Conservation (phyloP, 1,139 yeast genomes). For the Blastobotrys apis region DNA sequence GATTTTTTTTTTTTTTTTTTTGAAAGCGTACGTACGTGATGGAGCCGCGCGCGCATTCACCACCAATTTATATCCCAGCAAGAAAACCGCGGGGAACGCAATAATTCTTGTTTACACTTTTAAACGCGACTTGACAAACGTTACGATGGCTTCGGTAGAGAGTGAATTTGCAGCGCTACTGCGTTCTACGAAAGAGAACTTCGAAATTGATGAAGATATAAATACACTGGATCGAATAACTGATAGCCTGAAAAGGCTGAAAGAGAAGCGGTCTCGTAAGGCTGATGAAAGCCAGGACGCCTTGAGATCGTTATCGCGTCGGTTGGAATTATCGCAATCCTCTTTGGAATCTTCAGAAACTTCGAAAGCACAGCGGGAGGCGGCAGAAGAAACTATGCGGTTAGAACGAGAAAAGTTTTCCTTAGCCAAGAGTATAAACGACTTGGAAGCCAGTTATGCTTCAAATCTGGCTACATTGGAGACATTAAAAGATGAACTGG, state of each 20-base stretch:
- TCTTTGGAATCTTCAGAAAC: slow-evolving; percentile 33
- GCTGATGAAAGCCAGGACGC: slow-evolving; percentile 22
- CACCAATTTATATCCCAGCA: no score
- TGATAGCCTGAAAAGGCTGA: slow-evolving; percentile 19
- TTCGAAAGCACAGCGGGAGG: slow-evolving; percentile 31
- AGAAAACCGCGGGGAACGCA: no score
- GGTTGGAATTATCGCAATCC: slow-evolving; percentile 29
- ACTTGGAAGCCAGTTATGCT: slow-evolving; percentile 51
- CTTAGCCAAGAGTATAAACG: slow-evolving; percentile 55
- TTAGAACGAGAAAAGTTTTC: slow-evolving; percentile 50
- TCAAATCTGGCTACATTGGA: slow-evolving; percentile 44
- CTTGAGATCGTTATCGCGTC: slow-evolving; percentile 30
- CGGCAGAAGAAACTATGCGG: slow-evolving; percentile 28
- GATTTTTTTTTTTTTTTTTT: not conserved
- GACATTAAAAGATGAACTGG: slow-evolving; percentile 42
- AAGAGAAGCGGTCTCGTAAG: slow-evolving; percentile 18
- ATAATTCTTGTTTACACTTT: no score
- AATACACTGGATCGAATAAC: slow-evolving; percentile 25
- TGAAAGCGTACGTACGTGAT: no score
- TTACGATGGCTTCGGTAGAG: not conserved
- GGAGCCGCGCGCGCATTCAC: no score
- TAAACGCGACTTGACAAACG: no score
- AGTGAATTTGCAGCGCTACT: slow-evolving; percentile 13
- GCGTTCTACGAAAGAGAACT: slow-evolving; percentile 42
- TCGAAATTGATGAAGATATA: slow-evolving; percentile 50